These are phyloP conservation scores for Trichoderma simmonsii DNA, from an alignment of 2,329 filamentous ascomycete species.

Conservation along the genomic window DNA sequence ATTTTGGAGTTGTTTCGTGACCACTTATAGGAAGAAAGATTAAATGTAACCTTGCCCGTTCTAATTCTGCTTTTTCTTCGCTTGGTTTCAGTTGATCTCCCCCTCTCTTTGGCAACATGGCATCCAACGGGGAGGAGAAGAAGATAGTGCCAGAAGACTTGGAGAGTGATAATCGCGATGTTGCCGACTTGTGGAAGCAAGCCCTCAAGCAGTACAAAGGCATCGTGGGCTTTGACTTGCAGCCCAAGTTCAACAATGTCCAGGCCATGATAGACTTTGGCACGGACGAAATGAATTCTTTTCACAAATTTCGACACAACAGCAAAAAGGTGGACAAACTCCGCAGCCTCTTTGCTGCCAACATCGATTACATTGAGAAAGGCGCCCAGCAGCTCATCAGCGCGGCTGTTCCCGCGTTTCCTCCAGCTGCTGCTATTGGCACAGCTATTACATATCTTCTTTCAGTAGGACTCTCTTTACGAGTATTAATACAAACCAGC, in stretches of 20 bases:
- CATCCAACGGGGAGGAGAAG: not conserved
- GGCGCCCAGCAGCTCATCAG: conserved; percentile 31
- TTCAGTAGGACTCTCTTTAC: conserved; percentile 19
- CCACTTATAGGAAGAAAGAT: not conserved
- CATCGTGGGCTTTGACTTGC: conserved; percentile 32
- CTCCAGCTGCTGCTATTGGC: conserved; percentile 32
- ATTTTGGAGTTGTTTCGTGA: not conserved
- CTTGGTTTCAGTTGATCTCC: not conserved
- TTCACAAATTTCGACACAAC: conserved; percentile 35
- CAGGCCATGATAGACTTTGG: conserved; percentile 28
- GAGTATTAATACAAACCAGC: not conserved
- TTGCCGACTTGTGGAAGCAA: conserved; percentile 33
- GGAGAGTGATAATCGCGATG: conserved; percentile 28
- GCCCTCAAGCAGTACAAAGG: conserved; percentile 33
- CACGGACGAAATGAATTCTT: conserved; percentile 31
- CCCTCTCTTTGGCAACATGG: conserved; percentile 3
- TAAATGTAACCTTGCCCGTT: not conserved
- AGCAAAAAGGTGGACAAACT: conserved; percentile 34
- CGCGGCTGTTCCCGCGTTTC: conserved; percentile 32
- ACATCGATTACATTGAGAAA: conserved; percentile 30
- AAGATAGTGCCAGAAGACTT: conserved; percentile 21
- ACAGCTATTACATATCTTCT: conserved; percentile 35
- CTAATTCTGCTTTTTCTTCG: not conserved
- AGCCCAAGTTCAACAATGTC: conserved; percentile 29
- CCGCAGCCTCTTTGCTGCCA: conserved; percentile 28